Evolutionary conservation across 169 alveolate species (phyloP).

Genomic region (Cryptosporidium canis): DNA sequence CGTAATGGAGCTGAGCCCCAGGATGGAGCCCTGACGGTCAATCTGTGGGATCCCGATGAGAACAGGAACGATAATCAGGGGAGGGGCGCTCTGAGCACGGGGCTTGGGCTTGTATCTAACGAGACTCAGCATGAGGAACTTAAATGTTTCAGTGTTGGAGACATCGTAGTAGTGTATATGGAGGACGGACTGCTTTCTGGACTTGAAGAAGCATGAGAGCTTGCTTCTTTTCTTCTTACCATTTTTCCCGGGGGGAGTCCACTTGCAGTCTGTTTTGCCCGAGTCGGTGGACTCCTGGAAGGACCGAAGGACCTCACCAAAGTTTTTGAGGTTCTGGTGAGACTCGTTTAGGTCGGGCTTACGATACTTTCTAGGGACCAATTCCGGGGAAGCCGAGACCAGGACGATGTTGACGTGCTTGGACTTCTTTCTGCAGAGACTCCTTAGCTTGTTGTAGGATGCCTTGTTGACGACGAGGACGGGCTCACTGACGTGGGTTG

Average conservation of each 20-base stretch:
- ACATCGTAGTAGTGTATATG: conserved; percentile 43
- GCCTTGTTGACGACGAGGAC: conserved; percentile 1
- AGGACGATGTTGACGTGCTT: conserved; percentile 7
- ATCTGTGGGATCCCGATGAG: conserved; percentile 59
- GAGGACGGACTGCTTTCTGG: neutral
- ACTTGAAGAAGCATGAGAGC: conserved; percentile 7
- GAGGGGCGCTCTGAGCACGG: neutral
- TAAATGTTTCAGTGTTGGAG: neutral
- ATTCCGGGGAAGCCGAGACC: conserved; percentile 43
- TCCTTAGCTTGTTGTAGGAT: neutral
- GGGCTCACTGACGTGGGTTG: conserved; percentile 44
- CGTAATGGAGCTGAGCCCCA: conserved; percentile 10
- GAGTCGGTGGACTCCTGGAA: conserved; percentile 3
- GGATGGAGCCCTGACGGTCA: conserved; percentile 8
- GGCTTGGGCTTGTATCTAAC: conserved; percentile 1
- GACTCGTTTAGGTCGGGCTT: conserved; percentile 50
- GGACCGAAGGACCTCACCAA: neutral
- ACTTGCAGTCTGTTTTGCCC: conserved; percentile 9
- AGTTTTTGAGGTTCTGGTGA: neutral
- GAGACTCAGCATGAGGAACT: neutral
- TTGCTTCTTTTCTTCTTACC: neutral
- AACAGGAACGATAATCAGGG: conserved; percentile 36
- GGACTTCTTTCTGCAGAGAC: neutral
- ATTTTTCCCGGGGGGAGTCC: neutral
- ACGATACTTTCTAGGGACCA: conserved; percentile 6